phyloP scores from a whole-genome alignment of 208 protist species.

The Trypanosoma rangeli region DNA sequence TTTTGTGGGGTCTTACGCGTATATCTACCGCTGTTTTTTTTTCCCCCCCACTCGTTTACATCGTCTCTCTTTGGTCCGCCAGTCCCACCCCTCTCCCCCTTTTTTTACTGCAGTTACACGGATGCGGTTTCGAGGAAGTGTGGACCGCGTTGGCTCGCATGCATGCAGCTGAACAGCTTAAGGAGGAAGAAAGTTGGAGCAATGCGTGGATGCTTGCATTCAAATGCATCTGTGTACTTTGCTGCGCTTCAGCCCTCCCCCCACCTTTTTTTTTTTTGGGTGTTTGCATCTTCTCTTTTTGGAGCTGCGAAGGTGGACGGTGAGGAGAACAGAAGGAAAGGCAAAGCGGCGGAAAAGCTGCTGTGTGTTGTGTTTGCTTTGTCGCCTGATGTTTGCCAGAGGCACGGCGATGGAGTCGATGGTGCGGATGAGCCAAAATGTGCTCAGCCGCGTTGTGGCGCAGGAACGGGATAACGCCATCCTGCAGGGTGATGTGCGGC shows the following conservation, averaged over 20 bases:
- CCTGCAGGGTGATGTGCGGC: neutral
- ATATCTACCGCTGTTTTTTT: neutral
- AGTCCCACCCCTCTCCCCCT: neutral
- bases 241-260: neutral
- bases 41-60: too few species aligned
- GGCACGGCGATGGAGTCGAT: neutral
- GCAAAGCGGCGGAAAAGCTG: neutral
- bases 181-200: neutral
- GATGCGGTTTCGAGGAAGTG: neutral
- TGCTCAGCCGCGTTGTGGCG: conserved; percentile 13
- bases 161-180: neutral
- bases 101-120: neutral
- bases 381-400: neutral
- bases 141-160: neutral
- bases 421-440: neutral
- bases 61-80: too few species aligned
- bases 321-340: neutral
- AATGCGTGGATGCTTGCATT: neutral
- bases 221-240: neutral
- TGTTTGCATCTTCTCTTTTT: neutral
- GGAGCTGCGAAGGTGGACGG: neutral
- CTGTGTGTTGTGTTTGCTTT: neutral
- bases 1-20: neutral
- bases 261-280: neutral
- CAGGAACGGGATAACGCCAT: conserved; percentile 21